These are phyloP conservation scores for Psilocybe cyanescens DNA, from an alignment of 768 basidiomycete genomes.

Conservation along the genomic window DNA sequence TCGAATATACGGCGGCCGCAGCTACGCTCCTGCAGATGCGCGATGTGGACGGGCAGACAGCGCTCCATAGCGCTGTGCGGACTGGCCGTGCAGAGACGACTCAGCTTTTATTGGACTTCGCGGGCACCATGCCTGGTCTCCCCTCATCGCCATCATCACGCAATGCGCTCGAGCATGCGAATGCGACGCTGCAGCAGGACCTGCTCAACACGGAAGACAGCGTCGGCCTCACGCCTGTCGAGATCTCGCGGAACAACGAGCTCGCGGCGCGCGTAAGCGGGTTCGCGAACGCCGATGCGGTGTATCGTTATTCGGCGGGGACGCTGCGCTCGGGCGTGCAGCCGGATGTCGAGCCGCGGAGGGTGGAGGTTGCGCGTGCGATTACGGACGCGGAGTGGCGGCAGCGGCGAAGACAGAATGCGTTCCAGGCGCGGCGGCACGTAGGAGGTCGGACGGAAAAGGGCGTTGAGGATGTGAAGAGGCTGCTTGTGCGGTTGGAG, in stretches of 20 bases:
- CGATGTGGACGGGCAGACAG: conserved; percentile 53
- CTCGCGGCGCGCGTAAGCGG: conserved; percentile 25
- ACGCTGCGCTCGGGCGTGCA: background rate
- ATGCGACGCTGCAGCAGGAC: conserved; percentile 36
- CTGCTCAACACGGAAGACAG: conserved; percentile 53
- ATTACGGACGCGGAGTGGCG: too few relatives aligned
- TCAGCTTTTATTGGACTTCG: conserved; percentile 32
- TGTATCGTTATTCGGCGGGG: background rate
- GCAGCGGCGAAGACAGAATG: background rate
- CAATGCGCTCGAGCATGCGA: background rate
- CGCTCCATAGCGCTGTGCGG: conserved; percentile 52
- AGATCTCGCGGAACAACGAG: conserved; percentile 36
- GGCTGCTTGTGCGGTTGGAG: background rate
- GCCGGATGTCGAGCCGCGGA: background rate
- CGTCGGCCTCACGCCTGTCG: conserved; percentile 47
- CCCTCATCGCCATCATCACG: background rate
- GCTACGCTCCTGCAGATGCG: conserved; percentile 36
- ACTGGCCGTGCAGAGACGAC: conserved; percentile 33
- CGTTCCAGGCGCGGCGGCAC: too few relatives aligned
- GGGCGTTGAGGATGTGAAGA: too few relatives aligned
- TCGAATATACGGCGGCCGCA: conserved; percentile 34
- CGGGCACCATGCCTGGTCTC: background rate
- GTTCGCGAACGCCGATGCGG: background rate
- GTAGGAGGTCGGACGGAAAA: too few relatives aligned
- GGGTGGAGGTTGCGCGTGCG: background rate